Evolutionary conservation across 2,329 filamentous ascomycete genomes (phyloP), one percentile per base, ranked within the genome.

Genomic region (Apiospora hydei): DNA sequence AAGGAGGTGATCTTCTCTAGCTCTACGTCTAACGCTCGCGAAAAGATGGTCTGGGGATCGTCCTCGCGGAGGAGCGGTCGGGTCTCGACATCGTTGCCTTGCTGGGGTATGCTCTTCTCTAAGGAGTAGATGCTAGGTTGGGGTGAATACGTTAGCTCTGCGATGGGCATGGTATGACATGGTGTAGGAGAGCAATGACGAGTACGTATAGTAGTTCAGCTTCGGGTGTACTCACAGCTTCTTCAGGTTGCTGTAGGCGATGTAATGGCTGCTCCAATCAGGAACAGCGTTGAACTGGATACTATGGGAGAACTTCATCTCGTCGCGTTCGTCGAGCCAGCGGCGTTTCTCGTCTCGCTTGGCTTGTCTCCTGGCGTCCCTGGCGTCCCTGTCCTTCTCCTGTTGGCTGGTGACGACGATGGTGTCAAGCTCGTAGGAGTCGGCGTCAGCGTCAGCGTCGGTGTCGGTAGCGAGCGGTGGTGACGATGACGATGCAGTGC

Each of bases 271-370:
- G 86, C 94, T 98, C 96, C 96, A 99, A 84, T 99, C 96, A n/a
- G 96, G 96, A 78, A 99, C 96, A 75, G 96, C 95, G 86, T 99
- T 99, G 86, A 99, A 99, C 87, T 99, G 96, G 78, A 99, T 92
- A 84, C 96, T 98, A 83, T 99, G 96, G 24, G 96, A 98, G 88
- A 99, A 99, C 92, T 98, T 98, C 96, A 99, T 99, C 81, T 94
- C 94, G 90, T 93, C 91, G 76, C 87, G 89, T 77, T 91, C 87
- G 77, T 93, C 89, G 78, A 95, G 91, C 87, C 89, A 89, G 80
- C 86, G 85, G 82, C 90, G 88, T 86, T 95, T 95, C 81, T 88
- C 85, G 76, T 84, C 83, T 79, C 87, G 84, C 82, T 89, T 91
- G 26, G 80, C 77, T 74, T 75, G 79, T 76, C 77, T 78, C 70